Percentiles rank a stretch among this genome's conserved stretches.
phyloP scores from a whole-genome alignment of 148 eudicot genomes.

The Dysphania ambrosioides region DNA sequence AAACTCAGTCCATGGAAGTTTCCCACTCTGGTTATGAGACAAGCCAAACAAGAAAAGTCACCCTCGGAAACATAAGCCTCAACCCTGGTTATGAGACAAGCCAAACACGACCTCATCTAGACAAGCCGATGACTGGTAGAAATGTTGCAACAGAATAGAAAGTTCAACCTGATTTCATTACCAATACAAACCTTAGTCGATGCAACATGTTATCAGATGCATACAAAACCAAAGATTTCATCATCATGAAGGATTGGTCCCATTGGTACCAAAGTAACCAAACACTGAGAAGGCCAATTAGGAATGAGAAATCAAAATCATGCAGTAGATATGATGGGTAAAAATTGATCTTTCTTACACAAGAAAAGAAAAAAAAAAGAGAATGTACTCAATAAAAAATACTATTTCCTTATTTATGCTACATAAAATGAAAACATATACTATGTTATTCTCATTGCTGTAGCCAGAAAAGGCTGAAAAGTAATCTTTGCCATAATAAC shows the following conservation, averaged over 20 bases:
- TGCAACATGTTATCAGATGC: background rate
- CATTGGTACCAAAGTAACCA: no score
- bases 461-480: no score
- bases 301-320: no score
- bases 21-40: slow-evolving; percentile 94
- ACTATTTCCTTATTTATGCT: background rate
- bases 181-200: slow-evolving; percentile 21
- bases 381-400: background rate
- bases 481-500: no score
- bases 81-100: slow-evolving; percentile 95
- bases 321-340: no score
- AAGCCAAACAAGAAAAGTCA: slow-evolving; percentile 92
- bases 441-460: background rate
- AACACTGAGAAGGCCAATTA: no score
- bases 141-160: slow-evolving; percentile 94
- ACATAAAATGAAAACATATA: background rate
- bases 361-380: no score
- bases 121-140: slow-evolving; percentile 95
- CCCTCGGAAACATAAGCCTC: slow-evolving; percentile 95
- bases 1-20: slow-evolving; percentile 91
- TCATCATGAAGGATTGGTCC: background rate
- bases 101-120: slow-evolving; percentile 98
- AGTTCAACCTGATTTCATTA: slow-evolving; percentile 81
- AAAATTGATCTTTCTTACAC: no score
- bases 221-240: background rate